These are phyloP conservation scores for Phylloporus arenicola DNA, from an alignment of 768 basidiomycete species.

Conservation along the genomic window DNA sequence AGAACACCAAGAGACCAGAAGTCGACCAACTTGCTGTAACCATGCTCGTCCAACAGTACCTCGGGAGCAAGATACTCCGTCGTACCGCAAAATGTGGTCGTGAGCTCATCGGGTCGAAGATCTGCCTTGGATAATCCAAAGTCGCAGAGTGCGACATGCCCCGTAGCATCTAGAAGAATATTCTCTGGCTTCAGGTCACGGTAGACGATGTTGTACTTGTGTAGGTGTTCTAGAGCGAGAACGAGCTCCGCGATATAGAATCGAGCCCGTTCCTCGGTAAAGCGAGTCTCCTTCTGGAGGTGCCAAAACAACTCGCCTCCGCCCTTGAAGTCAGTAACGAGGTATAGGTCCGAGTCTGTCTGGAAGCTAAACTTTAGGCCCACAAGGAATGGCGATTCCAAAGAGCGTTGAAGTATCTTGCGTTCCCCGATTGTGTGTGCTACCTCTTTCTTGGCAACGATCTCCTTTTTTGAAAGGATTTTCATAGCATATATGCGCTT, in stretches of 20 bases:
- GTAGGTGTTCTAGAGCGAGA: conserved; percentile 91
- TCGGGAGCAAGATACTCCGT: conserved; percentile 99
- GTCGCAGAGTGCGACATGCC: conserved; percentile 97
- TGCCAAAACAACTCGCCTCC: conserved; percentile 99
- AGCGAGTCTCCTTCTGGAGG: conserved; percentile 90
- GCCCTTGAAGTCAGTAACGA: conserved; percentile 98
- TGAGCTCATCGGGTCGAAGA: conserved; percentile 86
- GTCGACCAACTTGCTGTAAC: conserved; percentile 97
- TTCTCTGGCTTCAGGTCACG: conserved; percentile 99
- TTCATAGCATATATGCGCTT: conserved; percentile 99
- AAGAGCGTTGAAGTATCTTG: conserved; percentile 91
- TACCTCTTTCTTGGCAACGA: conserved; percentile 98
- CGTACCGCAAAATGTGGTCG: conserved; percentile 99
- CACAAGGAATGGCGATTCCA: conserved; percentile 95
- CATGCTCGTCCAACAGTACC: conserved; percentile 96
- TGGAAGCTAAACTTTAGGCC: conserved; percentile 99
- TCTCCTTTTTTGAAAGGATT: conserved; percentile 97
- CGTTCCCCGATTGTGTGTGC: conserved; percentile 99
- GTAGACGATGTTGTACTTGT: conserved; percentile 95
- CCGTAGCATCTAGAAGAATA: conserved; percentile 95
- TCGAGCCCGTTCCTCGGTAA: conserved; percentile 86
- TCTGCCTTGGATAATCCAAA: conserved; percentile 98
- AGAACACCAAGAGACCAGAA: conserved; percentile 97
- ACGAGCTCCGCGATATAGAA: conserved; percentile 97
- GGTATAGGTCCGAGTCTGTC: conserved; percentile 89